phyloP scores from a whole-genome alignment of 768 basidiomycete species.

The Hortiboletus campestris region DNA sequence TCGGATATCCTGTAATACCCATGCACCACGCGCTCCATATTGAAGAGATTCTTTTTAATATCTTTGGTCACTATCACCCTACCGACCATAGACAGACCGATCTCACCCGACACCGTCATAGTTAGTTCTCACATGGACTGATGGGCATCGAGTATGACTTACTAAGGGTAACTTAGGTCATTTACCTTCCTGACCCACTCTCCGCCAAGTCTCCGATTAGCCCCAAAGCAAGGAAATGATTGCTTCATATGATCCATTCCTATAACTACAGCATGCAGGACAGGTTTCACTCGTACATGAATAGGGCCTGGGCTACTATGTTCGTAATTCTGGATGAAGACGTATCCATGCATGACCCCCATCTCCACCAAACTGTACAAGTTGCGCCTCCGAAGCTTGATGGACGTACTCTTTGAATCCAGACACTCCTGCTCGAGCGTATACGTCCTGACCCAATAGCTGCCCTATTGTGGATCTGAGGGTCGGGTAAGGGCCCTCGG shows the following conservation, averaged over 20 bases:
- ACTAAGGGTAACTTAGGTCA: no score
- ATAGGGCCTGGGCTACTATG: slow-evolving; percentile 2
- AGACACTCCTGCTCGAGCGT: slow-evolving; percentile 39
- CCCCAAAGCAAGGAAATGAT: slow-evolving; percentile 1
- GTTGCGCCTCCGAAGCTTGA: slow-evolving; percentile 37
- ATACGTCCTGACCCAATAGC: slow-evolving; percentile 33
- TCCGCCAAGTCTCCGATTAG: background rate
- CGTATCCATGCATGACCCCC: slow-evolving; percentile 38
- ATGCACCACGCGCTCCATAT: background rate
- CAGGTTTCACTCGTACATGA: slow-evolving; percentile 7
- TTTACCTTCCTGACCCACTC: no score
- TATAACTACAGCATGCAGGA: slow-evolving; percentile 14
- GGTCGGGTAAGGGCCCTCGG: slow-evolving; percentile 32
- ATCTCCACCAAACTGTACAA: slow-evolving; percentile 42
- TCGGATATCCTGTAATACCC: no score
- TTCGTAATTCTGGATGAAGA: slow-evolving; percentile 24
- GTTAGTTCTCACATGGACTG: no score
- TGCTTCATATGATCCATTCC: slow-evolving; percentile 15
- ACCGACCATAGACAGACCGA: no score
- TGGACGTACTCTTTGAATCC: slow-evolving; percentile 42
- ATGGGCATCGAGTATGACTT: no score
- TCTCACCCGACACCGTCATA: no score
- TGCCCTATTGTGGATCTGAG: slow-evolving; percentile 39
- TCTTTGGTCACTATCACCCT: background rate
- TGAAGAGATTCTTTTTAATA: background rate